Evolutionary conservation across 2,329 filamentous ascomycete species (phyloP).

Genomic region (Aspergillus ochraceus): DNA sequence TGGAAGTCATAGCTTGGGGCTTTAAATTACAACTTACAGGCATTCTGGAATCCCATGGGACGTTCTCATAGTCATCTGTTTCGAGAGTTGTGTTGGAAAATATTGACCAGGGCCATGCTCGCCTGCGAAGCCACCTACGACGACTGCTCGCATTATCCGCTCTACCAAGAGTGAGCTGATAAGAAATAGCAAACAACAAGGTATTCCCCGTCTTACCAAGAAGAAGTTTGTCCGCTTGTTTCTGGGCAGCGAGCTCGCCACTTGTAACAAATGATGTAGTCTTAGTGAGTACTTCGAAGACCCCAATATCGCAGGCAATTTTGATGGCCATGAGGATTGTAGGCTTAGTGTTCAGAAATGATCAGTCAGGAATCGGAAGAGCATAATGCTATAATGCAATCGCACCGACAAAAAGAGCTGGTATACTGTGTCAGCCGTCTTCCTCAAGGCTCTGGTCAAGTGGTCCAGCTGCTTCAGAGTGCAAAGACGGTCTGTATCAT

Average conservation of each 20-base stretch:
- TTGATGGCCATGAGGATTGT: constrained; percentile 3
- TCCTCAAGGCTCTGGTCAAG: too few species aligned
- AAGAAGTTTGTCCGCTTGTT: not conserved
- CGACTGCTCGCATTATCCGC: constrained; percentile 2
- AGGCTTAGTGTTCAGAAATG: not conserved
- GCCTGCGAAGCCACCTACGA: not conserved
- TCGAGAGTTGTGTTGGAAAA: not conserved
- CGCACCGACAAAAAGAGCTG: too few species aligned
- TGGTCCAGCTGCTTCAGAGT: too few species aligned
- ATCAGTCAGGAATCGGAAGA: too few species aligned
- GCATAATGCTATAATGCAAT: too few species aligned
- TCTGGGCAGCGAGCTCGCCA: not conserved
- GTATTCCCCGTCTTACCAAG: not conserved
- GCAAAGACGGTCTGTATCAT: too few species aligned
- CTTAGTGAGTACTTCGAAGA: not conserved
- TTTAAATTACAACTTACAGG: not conserved
- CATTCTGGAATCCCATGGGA: not conserved
- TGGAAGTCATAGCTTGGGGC: not conserved
- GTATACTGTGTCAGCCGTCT: too few species aligned
- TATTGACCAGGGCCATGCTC: not conserved
- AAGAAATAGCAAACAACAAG: not conserved
- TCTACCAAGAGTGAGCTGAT: not conserved
- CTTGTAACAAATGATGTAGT: not conserved
- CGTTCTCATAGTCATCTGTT: not conserved
- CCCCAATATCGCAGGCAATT: not conserved